Percentiles rank a stretch among this genome's conserved stretches.
Evolutionary conservation across 345 rosid species (phyloP).

Genomic region (Raphanus raphanistrum): DNA sequence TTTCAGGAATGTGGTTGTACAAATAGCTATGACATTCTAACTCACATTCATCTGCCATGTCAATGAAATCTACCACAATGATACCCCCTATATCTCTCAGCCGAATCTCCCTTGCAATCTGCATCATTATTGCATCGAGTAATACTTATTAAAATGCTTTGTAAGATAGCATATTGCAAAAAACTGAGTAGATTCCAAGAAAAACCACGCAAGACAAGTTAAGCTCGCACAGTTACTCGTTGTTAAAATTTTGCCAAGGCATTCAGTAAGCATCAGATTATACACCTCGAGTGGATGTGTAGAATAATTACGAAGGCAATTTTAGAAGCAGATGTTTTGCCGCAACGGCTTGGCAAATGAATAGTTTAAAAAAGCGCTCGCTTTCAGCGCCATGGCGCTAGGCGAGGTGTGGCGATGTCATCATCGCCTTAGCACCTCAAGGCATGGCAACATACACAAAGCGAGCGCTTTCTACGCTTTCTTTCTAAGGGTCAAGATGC

Average conservation of each 20-base stretch:
- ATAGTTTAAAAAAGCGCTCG: not conserved
- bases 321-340: slow-evolving; percentile 5
- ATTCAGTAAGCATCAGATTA: not conserved
- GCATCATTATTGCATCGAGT: slow-evolving; percentile 34
- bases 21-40: slow-evolving; percentile 34
- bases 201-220: slow-evolving; percentile 15
- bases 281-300: not conserved
- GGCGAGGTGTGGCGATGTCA: too few relatives aligned
- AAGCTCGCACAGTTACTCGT: slow-evolving; percentile 7
- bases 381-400: too few relatives aligned
- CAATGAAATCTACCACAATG: slow-evolving; percentile 97
- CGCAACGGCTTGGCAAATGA: not conserved
- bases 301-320: slow-evolving; percentile 2
- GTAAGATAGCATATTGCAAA: slow-evolving; percentile 20
- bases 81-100: slow-evolving; percentile 96
- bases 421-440: too few relatives aligned
- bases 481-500: too few relatives aligned
- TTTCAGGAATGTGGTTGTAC: not conserved
- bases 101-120: slow-evolving; percentile 97
- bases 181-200: slow-evolving; percentile 8
- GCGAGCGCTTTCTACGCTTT: too few relatives aligned
- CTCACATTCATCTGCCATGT: slow-evolving; percentile 92
- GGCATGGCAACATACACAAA: too few relatives aligned
- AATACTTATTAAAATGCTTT: slow-evolving; percentile 8
- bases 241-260: slow-evolving; percentile 4